Evolutionary conservation across 2,329 filamentous ascomycete species (phyloP).

Genomic region (Neopestalotiopsis rosae): DNA sequence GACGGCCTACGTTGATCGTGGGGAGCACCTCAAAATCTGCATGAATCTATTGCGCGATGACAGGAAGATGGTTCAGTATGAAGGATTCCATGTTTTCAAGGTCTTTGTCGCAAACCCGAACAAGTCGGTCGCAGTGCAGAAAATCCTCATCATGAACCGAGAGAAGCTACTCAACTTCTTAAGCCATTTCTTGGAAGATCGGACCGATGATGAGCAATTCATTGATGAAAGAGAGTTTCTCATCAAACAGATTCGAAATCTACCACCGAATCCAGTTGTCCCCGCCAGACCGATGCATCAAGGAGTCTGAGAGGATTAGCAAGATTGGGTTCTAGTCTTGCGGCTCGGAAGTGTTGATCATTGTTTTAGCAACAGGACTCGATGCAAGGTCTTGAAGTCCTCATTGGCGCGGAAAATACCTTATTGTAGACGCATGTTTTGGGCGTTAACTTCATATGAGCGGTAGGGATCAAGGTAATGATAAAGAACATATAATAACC

Average conservation of each 20-base stretch:
- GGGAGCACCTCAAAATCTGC: constrained; percentile 95
- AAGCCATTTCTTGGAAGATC: constrained; percentile 89
- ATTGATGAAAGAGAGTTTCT: constrained; percentile 97
- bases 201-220: constrained; percentile 97
- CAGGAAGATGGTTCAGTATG: constrained; percentile 98
- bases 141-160: constrained; percentile 94
- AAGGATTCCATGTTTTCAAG: constrained; percentile 99
- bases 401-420: not conserved
- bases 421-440: not conserved
- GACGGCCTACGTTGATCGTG: constrained; percentile 94
- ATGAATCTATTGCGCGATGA: constrained; percentile 98
- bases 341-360: not conserved
- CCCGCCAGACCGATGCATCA: constrained; percentile 47
- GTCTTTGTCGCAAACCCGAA: constrained; percentile 99
- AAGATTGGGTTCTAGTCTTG: not conserved
- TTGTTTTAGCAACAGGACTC: not conserved
- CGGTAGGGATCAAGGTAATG: not conserved
- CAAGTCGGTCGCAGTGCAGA: constrained; percentile 94
- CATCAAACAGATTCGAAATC: constrained; percentile 86
- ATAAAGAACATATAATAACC: not conserved
- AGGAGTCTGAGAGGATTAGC: constrained; percentile 25
- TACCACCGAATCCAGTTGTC: constrained; percentile 63
- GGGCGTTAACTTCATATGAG: not conserved
- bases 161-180: constrained; percentile 90
- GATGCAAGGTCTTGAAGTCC: not conserved